Base-by-base conservation (phyloP, 371 early-diverging fungal species). In the Syncephalastrum sp. region DNA sequence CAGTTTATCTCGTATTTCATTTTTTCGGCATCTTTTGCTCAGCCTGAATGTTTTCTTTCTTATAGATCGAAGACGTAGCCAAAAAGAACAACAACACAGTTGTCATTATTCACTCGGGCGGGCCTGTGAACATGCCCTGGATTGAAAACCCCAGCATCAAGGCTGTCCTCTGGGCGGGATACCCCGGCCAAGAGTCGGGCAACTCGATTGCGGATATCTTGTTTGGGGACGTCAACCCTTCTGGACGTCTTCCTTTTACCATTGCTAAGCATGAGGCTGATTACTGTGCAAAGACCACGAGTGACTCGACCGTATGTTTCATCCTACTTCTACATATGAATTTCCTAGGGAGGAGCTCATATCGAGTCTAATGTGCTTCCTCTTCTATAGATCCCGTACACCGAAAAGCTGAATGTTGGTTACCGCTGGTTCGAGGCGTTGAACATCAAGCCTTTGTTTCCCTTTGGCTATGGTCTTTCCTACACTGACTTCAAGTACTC, bases 391-490 rank as follows among this genome's bases (percentile, higher is more conserved):
- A 62, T 81, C 17, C 46, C 50, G 4, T 88, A 88, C 56, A 46
- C 59, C 5, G 86, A 88, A 60, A 79, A 80, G 14, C 56, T 83
- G 25, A 63, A 70, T 47, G 63, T 84, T 42, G 88, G 82, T 17
- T 85, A 88, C 61, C 70, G 82, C 17, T 79, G 72, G 68, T 74
- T 72, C 60, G 82, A 86, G 45, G 59, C 63, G 25, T 43, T 71
- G 16, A 60, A 63, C 44, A 81, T 84, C 60, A 57, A 58, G 8
- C 86, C 87, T 21, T 54, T 79, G 5, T 83, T 72, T 54, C 67
- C 66, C n/a, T 88, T 88, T 53, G 88, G 86, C 5, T 72, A 75
- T 60, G 88, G 88, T 17, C 59, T 88, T 7, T 82, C 84, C 1
- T 88, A 85, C 68, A 83, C 88, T n/a, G 64, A 47, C 10, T 88